Base-by-base conservation (phyloP, 1,139 yeast genomes). In the Cylindricascospora bacillispora region DNA sequence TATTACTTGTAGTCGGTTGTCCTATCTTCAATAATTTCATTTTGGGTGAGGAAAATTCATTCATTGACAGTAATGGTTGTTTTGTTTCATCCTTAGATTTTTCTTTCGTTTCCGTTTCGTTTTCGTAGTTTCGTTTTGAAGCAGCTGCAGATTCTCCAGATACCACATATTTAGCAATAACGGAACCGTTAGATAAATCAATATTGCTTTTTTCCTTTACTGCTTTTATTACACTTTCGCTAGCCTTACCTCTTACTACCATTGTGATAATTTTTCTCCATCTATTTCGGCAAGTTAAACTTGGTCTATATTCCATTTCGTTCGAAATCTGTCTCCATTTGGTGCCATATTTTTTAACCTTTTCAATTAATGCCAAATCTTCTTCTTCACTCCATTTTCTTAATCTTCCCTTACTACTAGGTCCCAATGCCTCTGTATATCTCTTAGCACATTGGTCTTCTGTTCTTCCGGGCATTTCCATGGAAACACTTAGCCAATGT, bases 391-490 rank as follows among this genome's bases (percentile, higher is more conserved):
- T 62, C 97, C 97, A 86, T 4, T 80, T 76, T 40, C 82, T 68
- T 27, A 83, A 60, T 31, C 95, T 59, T 43, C 80, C 85, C 35
- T 75, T 73, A 4, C 89, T 50, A 30, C 59, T 43, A 57, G 95
- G 95, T 43, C 82, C 93, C 35, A 86, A 57, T 2, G 85, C 94
- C 47, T 86, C 97, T 13, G 78, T 73, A 52, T 83, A 86, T 41
- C 97, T 59, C 48, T 86, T 86, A 2, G 94, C 83, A 58, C 95
- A 86, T 57, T 86, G 97, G 53, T 85, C 95, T 49, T 85, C 95
- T 1, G 94, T 86, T 45, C 97, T 63, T 3, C 95, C 93, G 2
- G 72, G 68, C 9, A 85, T 79, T 31, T 70, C 75, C 30, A 65
- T 59, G 0, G 94, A 74, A 6, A 86, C 86, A 41, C 76, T 75